phyloP scores from a whole-genome alignment of 2,329 filamentous ascomycete species.

The Talaromyces sp. region DNA sequence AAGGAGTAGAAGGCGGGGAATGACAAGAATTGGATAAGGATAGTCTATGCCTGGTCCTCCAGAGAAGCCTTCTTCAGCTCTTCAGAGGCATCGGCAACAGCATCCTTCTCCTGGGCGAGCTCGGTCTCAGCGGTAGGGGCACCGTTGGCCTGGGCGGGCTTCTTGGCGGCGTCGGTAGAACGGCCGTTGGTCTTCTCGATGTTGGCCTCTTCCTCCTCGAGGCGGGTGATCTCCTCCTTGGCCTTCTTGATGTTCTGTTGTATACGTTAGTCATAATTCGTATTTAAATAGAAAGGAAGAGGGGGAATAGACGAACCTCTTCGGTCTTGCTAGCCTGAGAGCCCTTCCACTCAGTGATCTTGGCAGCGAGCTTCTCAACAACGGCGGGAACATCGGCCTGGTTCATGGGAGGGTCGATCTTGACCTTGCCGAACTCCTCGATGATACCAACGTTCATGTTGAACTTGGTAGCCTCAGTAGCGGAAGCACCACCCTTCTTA shows the following conservation, averaged over 20 bases:
- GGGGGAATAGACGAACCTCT: conserved; percentile 65
- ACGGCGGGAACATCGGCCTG: conserved; percentile 77
- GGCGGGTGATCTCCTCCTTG: conserved; percentile 88
- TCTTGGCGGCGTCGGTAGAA: conserved; percentile 56
- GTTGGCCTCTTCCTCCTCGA: conserved; percentile 71
- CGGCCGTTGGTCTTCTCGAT: conserved; percentile 44
- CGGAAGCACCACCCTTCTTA: conserved; percentile 65
- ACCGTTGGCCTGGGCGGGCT: conserved; percentile 58
- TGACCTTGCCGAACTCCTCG: conserved; percentile 82
- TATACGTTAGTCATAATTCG: conserved; percentile 12
- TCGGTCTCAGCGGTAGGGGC: conserved; percentile 57
- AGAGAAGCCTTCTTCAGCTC: conserved; percentile 64
- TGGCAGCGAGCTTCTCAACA: conserved; percentile 87
- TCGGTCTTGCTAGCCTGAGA: conserved; percentile 89
- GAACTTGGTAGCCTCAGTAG: conserved; percentile 64
- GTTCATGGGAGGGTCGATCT: conserved; percentile 85
- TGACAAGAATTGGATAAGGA: not conserved
- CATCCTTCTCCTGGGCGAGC: conserved; percentile 60
- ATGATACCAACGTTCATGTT: conserved; percentile 89
- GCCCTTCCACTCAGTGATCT: conserved; percentile 87
- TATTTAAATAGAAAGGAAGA: not conserved
- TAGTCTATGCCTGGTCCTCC: conserved; percentile 54
- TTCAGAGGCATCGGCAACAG: conserved; percentile 59
- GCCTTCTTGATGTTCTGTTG: conserved; percentile 93
- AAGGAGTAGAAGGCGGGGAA: not conserved